Evolutionary conservation across 805 yeast genomes (phyloP).

Genomic region (Candida manassasensis): DNA sequence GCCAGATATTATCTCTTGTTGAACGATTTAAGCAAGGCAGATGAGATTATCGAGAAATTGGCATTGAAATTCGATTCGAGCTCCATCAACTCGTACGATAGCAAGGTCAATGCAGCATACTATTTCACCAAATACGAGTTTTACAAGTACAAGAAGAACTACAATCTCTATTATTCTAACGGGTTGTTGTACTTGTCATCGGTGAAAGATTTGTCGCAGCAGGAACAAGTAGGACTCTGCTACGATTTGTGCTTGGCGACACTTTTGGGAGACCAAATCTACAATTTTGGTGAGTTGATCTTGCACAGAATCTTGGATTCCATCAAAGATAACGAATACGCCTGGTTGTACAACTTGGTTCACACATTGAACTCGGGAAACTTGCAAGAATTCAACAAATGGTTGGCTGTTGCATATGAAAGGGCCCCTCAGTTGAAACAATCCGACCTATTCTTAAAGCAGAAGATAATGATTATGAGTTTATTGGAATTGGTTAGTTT

Average conservation of each 20-base stretch:
- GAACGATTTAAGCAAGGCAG: conserved; percentile 51
- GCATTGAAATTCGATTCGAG: conserved; percentile 49
- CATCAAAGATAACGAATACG: conserved; percentile 43
- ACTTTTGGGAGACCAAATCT: conserved; percentile 82
- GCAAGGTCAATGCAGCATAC: conserved; percentile 72
- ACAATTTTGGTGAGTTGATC: conserved; percentile 92
- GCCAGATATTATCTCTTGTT: conserved; percentile 64
- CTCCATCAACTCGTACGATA: conserved; percentile 18
- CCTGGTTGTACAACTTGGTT: conserved; percentile 71
- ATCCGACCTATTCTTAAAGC: conserved; percentile 67
- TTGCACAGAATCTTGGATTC: conserved; percentile 75
- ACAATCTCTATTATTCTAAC: conserved; percentile 74
- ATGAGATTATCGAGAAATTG: conserved; percentile 61
- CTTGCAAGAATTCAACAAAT: conserved; percentile 56
- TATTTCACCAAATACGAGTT: conserved; percentile 76
- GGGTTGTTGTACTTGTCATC: conserved; percentile 81
- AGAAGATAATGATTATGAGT: conserved; percentile 89
- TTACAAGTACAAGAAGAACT: conserved; percentile 71
- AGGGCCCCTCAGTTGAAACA: conserved; percentile 53
- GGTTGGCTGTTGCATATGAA: conserved; percentile 33
- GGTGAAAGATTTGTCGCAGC: conserved; percentile 35
- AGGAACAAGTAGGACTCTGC: conserved; percentile 42
- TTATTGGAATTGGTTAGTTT: conserved; percentile 80
- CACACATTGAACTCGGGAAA: conserved; percentile 75
- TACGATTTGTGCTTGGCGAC: conserved; percentile 84